phyloP scores from a whole-genome alignment of 163 green algal species.

The Chlamydomonas reinhardtii region DNA sequence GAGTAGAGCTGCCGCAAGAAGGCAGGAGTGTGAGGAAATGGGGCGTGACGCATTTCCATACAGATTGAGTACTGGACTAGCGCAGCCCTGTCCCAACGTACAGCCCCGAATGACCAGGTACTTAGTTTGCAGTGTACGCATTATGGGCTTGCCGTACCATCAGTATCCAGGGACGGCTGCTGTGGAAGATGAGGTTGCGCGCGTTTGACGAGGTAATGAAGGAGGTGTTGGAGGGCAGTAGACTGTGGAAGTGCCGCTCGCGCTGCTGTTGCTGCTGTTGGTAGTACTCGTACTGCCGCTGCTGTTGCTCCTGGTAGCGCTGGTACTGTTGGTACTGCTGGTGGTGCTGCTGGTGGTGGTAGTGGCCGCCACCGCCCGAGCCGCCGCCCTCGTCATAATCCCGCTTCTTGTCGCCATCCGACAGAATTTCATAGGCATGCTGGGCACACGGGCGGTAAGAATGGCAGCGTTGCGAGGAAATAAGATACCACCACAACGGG shows the following conservation, averaged over 20 bases:
- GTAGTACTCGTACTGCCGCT: conserved; percentile 3
- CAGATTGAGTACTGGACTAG: no score
- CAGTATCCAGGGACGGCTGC: conserved; percentile 22
- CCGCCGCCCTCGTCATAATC: conserved; percentile 54
- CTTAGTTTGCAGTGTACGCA: no score
- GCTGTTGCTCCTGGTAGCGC: conserved; percentile 4
- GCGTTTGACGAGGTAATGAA: conserved; percentile 46
- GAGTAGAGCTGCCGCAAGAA: conserved; percentile 23
- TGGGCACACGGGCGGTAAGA: background rate
- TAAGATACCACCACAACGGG: no score
- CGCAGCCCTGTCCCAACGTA: no score
- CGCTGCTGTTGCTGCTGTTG: conserved; percentile 30
- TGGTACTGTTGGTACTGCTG: background rate
- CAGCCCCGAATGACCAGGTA: no score
- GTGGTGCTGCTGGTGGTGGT: background rate
- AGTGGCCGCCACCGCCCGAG: background rate
- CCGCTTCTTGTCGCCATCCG: conserved; percentile 46
- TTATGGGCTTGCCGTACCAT: no score
- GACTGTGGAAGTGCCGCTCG: background rate
- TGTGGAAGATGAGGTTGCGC: conserved; percentile 15
- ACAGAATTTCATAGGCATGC: conserved; percentile 56
- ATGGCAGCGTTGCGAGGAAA: no score
- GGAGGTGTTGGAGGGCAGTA: conserved; percentile 38
- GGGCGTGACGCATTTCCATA: no score
- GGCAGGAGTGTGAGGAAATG: no score